A percentile compares a stretch with the other conserved stretches of the same genome.
Evolutionary conservation across 352 stramenopile species (phyloP).

Genomic region (Pythium guiyangense): DNA sequence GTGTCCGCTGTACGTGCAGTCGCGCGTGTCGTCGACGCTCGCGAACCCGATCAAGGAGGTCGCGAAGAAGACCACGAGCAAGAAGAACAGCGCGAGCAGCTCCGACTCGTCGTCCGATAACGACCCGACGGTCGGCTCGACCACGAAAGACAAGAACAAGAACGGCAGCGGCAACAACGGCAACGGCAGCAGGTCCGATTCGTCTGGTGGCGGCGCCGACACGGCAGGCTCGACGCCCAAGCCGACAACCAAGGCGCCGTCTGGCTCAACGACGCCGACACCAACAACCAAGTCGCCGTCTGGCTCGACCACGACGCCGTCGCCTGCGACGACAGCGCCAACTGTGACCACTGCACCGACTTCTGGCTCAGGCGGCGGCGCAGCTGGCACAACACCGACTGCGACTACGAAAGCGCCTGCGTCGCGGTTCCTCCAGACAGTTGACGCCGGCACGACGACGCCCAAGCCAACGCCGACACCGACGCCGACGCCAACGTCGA

Average conservation of each 20-base stretch:
- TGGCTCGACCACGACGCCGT: neutral
- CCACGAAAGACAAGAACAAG: neutral
- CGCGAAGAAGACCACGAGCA: constrained; percentile 20
- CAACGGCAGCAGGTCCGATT: constrained; percentile 4
- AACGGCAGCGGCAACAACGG: constrained; percentile 9
- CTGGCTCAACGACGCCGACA: neutral
- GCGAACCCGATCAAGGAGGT: constrained; percentile 47
- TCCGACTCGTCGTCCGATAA: constrained; percentile 18
- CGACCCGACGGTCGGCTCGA: constrained; percentile 12
- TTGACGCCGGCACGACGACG: neutral
- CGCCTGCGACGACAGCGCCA: neutral
- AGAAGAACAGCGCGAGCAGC: constrained; percentile 14
- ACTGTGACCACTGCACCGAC: constrained; percentile 1
- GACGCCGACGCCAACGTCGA: neutral
- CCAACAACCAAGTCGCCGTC: constrained; percentile 5
- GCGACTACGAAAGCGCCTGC: constrained; percentile 3
- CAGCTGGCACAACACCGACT: neutral
- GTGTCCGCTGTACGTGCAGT: constrained; percentile 63
- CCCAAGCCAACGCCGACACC: constrained; percentile 3
- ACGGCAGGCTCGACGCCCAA: constrained; percentile 6
- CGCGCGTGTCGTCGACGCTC: constrained; percentile 52
- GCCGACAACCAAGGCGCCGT: constrained; percentile 1
- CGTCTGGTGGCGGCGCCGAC: neutral
- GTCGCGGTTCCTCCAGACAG: constrained; percentile 5
- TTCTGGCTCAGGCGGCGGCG: neutral